phyloP scores from a whole-genome alignment of 768 basidiomycete genomes.

The Cyathus striatus region DNA sequence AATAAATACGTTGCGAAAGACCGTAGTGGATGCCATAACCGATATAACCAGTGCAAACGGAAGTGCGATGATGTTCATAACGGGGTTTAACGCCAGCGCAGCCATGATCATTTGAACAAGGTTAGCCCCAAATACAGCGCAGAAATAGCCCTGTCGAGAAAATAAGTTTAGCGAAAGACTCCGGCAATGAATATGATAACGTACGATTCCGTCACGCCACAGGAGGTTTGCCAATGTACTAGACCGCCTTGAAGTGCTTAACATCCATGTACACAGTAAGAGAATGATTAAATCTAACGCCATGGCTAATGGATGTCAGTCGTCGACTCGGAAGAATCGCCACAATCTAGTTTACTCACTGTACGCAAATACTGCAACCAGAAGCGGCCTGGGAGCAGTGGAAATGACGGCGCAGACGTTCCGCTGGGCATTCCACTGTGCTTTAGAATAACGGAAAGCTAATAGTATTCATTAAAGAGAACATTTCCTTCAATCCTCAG shows the following conservation, averaged over 20 bases:
- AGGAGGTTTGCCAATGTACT: slow-evolving; percentile 22
- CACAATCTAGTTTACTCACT: slow-evolving; percentile 13
- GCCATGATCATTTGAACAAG: slow-evolving; percentile 26
- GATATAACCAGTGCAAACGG: slow-evolving; percentile 29
- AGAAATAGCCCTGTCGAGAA: slow-evolving; percentile 16
- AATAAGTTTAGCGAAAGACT: not conserved
- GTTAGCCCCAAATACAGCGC: slow-evolving; percentile 25
- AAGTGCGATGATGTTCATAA: slow-evolving; percentile 27
- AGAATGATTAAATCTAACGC: slow-evolving; percentile 25
- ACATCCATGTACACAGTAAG: slow-evolving; percentile 18
- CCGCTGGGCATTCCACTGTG: slow-evolving; percentile 20
- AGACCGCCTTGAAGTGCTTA: slow-evolving; percentile 14
- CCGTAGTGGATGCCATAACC: slow-evolving; percentile 27
- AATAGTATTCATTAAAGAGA: too few relatives aligned
- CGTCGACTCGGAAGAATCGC: not conserved
- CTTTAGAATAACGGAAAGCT: slow-evolving; percentile 27
- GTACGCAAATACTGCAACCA: slow-evolving; percentile 24
- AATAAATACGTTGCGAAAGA: slow-evolving; percentile 30
- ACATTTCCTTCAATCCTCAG: too few relatives aligned
- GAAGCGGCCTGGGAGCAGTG: slow-evolving; percentile 22
- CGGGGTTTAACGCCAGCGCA: slow-evolving; percentile 23
- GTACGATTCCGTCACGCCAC: slow-evolving; percentile 26
- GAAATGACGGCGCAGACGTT: slow-evolving; percentile 25
- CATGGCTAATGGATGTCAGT: slow-evolving; percentile 19
- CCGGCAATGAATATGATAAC: slow-evolving; percentile 1